Evolutionary conservation across 2,329 filamentous ascomycete species (phyloP).

Genomic region (Penicillium griseofulvum): DNA sequence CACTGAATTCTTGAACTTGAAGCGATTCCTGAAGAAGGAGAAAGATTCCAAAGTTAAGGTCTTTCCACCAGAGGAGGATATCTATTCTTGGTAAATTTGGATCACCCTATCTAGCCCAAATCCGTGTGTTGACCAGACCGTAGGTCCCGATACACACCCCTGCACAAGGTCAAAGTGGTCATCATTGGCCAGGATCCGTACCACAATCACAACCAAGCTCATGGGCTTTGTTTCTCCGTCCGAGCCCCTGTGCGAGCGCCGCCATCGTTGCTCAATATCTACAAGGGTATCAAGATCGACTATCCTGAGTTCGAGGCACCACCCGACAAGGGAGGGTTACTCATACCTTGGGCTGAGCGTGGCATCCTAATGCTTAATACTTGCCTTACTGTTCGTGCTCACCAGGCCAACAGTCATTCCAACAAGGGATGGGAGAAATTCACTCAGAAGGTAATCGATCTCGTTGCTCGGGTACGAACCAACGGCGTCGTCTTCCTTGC

Average conservation of each 20-base stretch:
- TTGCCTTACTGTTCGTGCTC: slow-evolving; percentile 86
- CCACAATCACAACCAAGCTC: slow-evolving; percentile 92
- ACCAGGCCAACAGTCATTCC: slow-evolving; percentile 81
- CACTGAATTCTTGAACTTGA: slow-evolving; percentile 80
- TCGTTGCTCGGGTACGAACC: slow-evolving; percentile 72
- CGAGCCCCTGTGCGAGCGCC: slow-evolving; percentile 83
- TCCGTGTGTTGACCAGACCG: slow-evolving; percentile 18
- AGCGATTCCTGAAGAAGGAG: slow-evolving; percentile 81
- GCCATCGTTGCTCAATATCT: slow-evolving; percentile 91
- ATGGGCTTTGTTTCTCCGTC: slow-evolving; percentile 94
- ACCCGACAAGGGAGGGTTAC: slow-evolving; percentile 72
- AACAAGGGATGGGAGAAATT: slow-evolving; percentile 90
- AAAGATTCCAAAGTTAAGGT: slow-evolving; percentile 69
- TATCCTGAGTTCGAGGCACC: slow-evolving; percentile 77
- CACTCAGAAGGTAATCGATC: slow-evolving; percentile 87
- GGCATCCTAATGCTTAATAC: slow-evolving; percentile 94
- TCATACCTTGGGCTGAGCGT: slow-evolving; percentile 90
- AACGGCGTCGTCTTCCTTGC: slow-evolving; percentile 90
- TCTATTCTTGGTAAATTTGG: slow-evolving; percentile 80
- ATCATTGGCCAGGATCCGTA: slow-evolving; percentile 97
- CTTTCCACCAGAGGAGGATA: slow-evolving; percentile 82
- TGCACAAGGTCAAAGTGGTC: slow-evolving; percentile 84
- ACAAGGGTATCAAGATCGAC: slow-evolving; percentile 80
- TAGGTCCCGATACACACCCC: slow-evolving; percentile 91
- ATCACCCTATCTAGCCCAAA: not conserved